A percentile compares a stretch with the other conserved stretches of the same genome.
Conservation (phyloP, 129 eudicot genomes). For the Arctium lappa region DNA sequence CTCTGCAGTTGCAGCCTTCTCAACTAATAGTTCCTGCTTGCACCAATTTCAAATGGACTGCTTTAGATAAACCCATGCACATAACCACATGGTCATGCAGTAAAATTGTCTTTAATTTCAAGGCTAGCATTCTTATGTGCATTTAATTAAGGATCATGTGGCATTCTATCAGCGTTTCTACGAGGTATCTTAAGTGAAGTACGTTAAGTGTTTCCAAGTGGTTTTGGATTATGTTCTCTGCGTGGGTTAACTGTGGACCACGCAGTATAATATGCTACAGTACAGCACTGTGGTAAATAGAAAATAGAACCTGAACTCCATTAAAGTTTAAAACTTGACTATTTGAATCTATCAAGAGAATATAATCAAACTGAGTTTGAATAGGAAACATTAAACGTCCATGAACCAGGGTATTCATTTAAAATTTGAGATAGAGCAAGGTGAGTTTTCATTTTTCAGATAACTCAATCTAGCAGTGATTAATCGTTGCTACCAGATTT, state of each 20-base stretch:
- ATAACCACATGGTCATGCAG: not conserved
- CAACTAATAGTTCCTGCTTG: slow-evolving; percentile 69
- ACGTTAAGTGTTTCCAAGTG: not conserved
- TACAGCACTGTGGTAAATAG: not conserved
- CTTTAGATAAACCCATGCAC: slow-evolving; percentile 9
- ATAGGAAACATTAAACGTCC: not conserved
- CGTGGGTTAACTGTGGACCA: not conserved
- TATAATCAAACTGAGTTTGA: not conserved
- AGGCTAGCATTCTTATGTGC: not conserved
- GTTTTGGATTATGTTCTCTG: not conserved
- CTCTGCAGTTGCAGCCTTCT: slow-evolving; percentile 63
- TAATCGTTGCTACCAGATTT: too few species aligned
- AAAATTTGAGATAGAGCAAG: not conserved
- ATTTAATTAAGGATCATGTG: not conserved
- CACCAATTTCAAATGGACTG: slow-evolving; percentile 1
- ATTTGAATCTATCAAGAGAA: not conserved
- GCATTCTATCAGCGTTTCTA: not conserved
- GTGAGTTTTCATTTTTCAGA: not conserved
- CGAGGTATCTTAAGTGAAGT: not conserved
- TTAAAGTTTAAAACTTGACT: not conserved
- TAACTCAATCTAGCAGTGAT: not conserved
- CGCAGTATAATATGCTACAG: not conserved
- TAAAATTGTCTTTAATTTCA: not conserved
- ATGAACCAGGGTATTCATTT: not conserved
- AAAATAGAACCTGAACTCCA: not conserved